Evolutionary conservation across 129 eudicot genomes (phyloP), one percentile per base, ranked within the genome.

Genomic region (Arctium minus): DNA sequence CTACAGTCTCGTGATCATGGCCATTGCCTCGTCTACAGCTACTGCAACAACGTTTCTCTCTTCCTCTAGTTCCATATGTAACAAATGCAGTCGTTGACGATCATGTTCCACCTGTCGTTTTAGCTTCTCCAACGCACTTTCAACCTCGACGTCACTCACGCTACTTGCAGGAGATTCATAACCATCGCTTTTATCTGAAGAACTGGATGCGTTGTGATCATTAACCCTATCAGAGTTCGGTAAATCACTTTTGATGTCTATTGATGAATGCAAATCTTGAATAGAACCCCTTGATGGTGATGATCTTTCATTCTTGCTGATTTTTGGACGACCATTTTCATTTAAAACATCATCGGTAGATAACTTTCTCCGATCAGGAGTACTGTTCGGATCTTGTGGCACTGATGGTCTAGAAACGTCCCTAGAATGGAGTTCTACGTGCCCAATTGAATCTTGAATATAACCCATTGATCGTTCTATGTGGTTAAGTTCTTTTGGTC

Each of bases 1-100:
- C 78, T 95, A 97, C 86, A 95, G 77, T 76, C 96, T 87, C 15
- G 97, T 95, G 50, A 95, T 95, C 99, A 95, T 95, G 64, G 99
- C 97, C 99, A 95, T 92, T 27, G 99, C 94, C 75, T 95, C 90
- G 75, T 91, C 91, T 9, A 94, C 97, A 46, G 97, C 93, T 75
- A 92, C 80, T 0, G 94, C 89, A 6, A 97, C 83, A 9, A 97
- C 97, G 80, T 83, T 93, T 86, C 97, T 86, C 82, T 95, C 99
- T 84, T 95, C 97, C 80, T 95, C 99, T 31, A 95, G 72, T 76
- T 95, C 99, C 76, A 75, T 90, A 40, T 85, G 83, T 73, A 93
- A 78, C 44, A 86, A 73, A 72, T 64, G 87, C 70, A 93, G 46
- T 44, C 80, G 81, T 74, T 75, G 76, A 38, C 67, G 78, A 50